Conservation (phyloP, 148 eudicot species). For the Diospyros lotus region DNA sequence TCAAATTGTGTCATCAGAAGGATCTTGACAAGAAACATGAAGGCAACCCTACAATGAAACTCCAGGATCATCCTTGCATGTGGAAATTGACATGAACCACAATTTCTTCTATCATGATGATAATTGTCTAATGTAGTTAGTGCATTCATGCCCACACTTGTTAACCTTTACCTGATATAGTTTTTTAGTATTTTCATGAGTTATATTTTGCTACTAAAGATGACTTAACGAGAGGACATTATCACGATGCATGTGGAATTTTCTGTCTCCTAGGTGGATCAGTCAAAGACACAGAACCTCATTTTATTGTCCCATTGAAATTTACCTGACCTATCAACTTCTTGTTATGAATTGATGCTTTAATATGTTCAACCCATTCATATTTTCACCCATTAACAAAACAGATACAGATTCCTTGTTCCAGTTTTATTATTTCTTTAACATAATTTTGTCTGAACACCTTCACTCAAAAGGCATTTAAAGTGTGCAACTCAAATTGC, state of each 20-base stretch:
- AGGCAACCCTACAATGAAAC: not conserved
- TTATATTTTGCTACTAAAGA: no score
- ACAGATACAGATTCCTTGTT: not conserved
- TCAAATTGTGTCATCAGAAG: not conserved
- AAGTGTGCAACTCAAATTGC: not conserved
- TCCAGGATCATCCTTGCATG: not conserved
- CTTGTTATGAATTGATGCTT: not conserved
- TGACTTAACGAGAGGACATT: no score
- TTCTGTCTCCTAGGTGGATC: no score
- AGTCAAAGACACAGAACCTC: no score
- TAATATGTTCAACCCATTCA: not conserved
- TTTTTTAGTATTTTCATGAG: no score
- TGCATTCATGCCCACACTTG: no score
- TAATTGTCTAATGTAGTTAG: no score
- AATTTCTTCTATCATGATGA: not conserved
- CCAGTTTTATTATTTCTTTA: not conserved
- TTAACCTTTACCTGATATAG: no score
- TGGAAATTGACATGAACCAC: not conserved
- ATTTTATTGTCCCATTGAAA: no score
- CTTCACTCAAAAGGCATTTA: not conserved
- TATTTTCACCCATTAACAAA: not conserved
- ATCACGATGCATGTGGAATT: no score
- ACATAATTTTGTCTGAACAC: no score
- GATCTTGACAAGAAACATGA: not conserved
- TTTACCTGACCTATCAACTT: no score